Conservation (phyloP, 164 flowering plant genomes). For the Vitis rupestris region DNA sequence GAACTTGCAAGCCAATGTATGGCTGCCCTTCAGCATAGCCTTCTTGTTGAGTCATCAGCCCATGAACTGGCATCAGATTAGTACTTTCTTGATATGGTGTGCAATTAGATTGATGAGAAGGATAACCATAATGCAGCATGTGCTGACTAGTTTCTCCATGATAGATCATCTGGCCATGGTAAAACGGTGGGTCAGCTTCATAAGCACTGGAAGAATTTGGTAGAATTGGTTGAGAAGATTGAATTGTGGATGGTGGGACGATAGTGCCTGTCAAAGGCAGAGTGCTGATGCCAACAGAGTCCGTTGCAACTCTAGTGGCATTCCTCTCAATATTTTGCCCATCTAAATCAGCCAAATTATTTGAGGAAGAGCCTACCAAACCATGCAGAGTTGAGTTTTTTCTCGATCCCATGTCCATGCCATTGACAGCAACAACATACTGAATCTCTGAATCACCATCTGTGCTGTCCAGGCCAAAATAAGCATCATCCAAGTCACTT, state of each 20-base stretch:
- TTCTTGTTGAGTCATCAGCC: slow-evolving; percentile 17
- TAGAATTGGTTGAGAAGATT: slow-evolving; percentile 14
- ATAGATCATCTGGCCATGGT: slow-evolving; percentile 22
- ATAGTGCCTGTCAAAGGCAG: slow-evolving; percentile 8
- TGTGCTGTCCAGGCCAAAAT: slow-evolving; percentile 20
- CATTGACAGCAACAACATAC: slow-evolving; percentile 52
- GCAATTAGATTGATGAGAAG: slow-evolving; percentile 7
- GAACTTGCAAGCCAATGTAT: slow-evolving; percentile 7
- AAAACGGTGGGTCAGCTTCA: slow-evolving; percentile 18
- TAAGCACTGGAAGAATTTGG: slow-evolving; percentile 18
- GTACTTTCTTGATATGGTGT: slow-evolving; percentile 12
- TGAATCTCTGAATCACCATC: slow-evolving; percentile 45
- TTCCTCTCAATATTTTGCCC: slow-evolving; percentile 19
- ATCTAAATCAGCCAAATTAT: slow-evolving; percentile 22
- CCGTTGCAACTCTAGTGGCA: slow-evolving; percentile 14
- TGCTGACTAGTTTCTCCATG: slow-evolving; percentile 16
- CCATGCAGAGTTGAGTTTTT: slow-evolving; percentile 23
- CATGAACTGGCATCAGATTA: slow-evolving; percentile 9
- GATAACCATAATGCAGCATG: slow-evolving; percentile 15
- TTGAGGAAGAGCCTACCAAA: slow-evolving; percentile 24
- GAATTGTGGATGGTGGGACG: slow-evolving; percentile 20
- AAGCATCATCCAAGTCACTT: slow-evolving; percentile 43
- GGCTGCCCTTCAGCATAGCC: slow-evolving; percentile 16
- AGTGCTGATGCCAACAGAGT: slow-evolving; percentile 14
- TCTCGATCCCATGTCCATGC: slow-evolving; percentile 43